Evolutionary conservation across 2,329 filamentous ascomycete genomes (phyloP).

Genomic region (Fusarium vanettenii): DNA sequence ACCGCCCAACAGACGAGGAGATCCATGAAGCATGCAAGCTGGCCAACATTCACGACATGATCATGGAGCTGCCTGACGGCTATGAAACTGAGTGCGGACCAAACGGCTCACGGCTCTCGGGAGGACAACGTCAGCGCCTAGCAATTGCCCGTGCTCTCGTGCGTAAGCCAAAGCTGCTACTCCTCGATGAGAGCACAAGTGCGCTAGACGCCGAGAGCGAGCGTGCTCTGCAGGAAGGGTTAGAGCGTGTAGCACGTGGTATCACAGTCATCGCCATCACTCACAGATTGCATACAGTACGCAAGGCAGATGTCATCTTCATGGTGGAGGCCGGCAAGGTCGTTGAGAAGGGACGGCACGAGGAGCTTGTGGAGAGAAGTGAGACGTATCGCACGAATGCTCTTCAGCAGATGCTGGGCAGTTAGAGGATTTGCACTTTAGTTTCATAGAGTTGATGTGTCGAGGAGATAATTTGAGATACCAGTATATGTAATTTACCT

Average conservation of each 20-base stretch:
- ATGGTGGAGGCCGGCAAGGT: constrained; percentile 65
- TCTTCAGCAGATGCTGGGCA: constrained; percentile 60
- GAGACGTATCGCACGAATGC: constrained; percentile 65
- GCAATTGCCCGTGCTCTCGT: constrained; percentile 83
- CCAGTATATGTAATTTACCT: constrained; percentile 5
- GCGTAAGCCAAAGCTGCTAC: constrained; percentile 76
- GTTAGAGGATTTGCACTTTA: neutral
- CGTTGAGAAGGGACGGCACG: constrained; percentile 64
- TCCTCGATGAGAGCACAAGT: constrained; percentile 86
- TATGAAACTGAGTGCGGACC: constrained; percentile 76
- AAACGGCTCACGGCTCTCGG: constrained; percentile 79
- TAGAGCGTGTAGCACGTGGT: constrained; percentile 66
- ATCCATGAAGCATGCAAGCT: constrained; percentile 74
- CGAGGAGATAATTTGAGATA: neutral
- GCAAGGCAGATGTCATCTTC: constrained; percentile 68
- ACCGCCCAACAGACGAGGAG: constrained; percentile 67
- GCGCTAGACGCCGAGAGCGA: constrained; percentile 80
- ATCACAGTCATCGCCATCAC: constrained; percentile 70
- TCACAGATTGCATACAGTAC: constrained; percentile 67
- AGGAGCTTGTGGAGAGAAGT: constrained; percentile 64
- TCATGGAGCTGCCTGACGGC: constrained; percentile 70
- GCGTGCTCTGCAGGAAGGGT: constrained; percentile 71
- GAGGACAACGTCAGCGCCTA: constrained; percentile 82
- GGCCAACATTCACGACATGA: constrained; percentile 78
- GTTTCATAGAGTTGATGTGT: neutral